A percentile compares a stretch with the other conserved stretches of the same genome.
phyloP scores from a whole-genome alignment of 1,139 yeast genomes.

The Suhomyces wounanorum region DNA sequence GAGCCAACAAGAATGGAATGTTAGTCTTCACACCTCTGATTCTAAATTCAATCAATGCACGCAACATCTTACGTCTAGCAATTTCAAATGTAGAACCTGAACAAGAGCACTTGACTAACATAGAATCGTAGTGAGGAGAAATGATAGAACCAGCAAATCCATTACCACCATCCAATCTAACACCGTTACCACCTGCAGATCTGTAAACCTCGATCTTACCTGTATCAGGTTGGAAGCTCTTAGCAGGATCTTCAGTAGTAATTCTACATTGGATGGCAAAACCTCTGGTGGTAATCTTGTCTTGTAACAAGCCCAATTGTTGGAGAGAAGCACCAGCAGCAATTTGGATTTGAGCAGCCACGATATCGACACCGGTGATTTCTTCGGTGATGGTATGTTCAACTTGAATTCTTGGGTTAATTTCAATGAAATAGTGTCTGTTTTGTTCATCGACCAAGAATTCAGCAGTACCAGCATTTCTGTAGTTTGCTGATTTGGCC shows the following conservation, averaged over 20 bases:
- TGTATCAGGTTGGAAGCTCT: constrained; percentile 97
- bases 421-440: constrained; percentile 97
- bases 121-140: constrained; percentile 96
- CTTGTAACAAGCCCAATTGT: constrained; percentile 90
- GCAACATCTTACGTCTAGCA: constrained; percentile 94
- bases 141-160: constrained; percentile 99
- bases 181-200: constrained; percentile 99
- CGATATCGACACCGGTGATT: constrained; percentile 96
- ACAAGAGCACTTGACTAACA: constrained; percentile 97
- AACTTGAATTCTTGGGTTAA: constrained; percentile 97
- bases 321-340: constrained; percentile 97
- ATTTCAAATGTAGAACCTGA: constrained; percentile 96
- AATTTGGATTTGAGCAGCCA: constrained; percentile 97
- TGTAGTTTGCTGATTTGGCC: constrained; percentile 84
- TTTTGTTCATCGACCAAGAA: constrained; percentile 91
- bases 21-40: constrained; percentile 98
- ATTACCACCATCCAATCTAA: constrained; percentile 97
- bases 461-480: constrained; percentile 99
- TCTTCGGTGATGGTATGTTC: constrained; percentile 99
- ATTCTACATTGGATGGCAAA: constrained; percentile 99
- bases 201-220: constrained; percentile 98
- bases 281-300: constrained; percentile 92
- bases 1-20: constrained; percentile 92
- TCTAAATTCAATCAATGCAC: constrained; percentile 95
- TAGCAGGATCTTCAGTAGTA: constrained; percentile 97